phyloP scores from a whole-genome alignment of 345 rosid species.

The Citropsis articulata region DNA sequence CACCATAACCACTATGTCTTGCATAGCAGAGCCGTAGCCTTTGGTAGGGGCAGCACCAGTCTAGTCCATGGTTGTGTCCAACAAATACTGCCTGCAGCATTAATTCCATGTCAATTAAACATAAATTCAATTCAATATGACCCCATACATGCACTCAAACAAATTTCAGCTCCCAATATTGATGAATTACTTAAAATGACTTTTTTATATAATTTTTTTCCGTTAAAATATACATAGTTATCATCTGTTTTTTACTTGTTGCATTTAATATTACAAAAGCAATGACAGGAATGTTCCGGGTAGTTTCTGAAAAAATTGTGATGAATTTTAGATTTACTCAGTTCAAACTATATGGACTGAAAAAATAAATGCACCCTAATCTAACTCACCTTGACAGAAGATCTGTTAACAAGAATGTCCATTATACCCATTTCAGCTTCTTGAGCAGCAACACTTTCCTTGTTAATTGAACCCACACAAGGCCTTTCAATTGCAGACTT shows the following conservation, averaged over 20 bases:
- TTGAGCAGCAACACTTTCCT: conserved; percentile 73
- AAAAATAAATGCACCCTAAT: too few species aligned
- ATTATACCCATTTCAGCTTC: conserved; percentile 73
- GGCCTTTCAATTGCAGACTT: conserved; percentile 46
- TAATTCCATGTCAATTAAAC: conserved; percentile 10
- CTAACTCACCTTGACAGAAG: conserved; percentile 67
- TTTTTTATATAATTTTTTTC: too few species aligned
- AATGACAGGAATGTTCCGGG: too few species aligned
- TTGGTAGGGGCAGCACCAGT: conserved; percentile 88
- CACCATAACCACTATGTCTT: conserved; percentile 82
- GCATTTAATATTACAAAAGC: too few species aligned
- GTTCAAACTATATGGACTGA: too few species aligned
- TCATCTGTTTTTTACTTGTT: too few species aligned
- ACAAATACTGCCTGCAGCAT: conserved; percentile 69
- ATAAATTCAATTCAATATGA: not conserved
- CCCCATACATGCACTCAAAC: not conserved
- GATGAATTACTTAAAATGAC: not conserved
- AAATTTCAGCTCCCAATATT: not conserved
- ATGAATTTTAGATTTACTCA: not conserved
- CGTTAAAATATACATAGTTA: too few species aligned
- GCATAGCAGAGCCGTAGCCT: conserved; percentile 93
- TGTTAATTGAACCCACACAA: conserved; percentile 85
- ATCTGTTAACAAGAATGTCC: conserved; percentile 48
- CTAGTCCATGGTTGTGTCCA: conserved; percentile 94
- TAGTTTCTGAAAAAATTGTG: not conserved